Conservation (phyloP, 345 rosid genomes). For the Salix dunnii region DNA sequence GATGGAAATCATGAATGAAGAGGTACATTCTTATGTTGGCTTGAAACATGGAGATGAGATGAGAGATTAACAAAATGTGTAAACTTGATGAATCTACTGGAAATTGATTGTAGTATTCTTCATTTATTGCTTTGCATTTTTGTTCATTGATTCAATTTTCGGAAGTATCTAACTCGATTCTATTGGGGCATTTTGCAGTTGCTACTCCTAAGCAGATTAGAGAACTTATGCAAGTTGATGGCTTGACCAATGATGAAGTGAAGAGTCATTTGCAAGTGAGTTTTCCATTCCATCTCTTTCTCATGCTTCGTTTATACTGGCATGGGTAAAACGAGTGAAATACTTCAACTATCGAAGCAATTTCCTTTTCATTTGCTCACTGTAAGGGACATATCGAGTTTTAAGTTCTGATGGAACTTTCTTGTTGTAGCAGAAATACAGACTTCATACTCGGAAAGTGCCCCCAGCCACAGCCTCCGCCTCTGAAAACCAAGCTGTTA, state of each 20-base stretch:
- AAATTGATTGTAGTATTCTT: neutral
- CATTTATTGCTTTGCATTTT: neutral
- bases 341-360: neutral
- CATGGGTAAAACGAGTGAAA: conserved; percentile 9
- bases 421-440: conserved; percentile 59
- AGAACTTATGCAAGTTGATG: conserved; percentile 92
- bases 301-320: conserved; percentile 9
- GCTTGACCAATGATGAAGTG: conserved; percentile 95
- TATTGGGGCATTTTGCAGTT: conserved; percentile 42
- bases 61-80: conserved; percentile 1
- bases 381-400: neutral
- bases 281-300: conserved; percentile 1
- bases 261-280: conserved; percentile 95
- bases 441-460: conserved; percentile 60
- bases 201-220: conserved; percentile 97
- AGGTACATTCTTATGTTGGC: neutral
- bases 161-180: conserved; percentile 6
- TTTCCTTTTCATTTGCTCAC: neutral
- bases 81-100: neutral
- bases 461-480: conserved; percentile 28
- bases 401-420: conserved; percentile 13
- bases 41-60: neutral
- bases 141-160: neutral
- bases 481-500: conserved; percentile 44
- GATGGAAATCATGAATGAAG: neutral